phyloP scores from a whole-genome alignment of 192 early-diverging fungal species.

The Coemansia sp. region DNA sequence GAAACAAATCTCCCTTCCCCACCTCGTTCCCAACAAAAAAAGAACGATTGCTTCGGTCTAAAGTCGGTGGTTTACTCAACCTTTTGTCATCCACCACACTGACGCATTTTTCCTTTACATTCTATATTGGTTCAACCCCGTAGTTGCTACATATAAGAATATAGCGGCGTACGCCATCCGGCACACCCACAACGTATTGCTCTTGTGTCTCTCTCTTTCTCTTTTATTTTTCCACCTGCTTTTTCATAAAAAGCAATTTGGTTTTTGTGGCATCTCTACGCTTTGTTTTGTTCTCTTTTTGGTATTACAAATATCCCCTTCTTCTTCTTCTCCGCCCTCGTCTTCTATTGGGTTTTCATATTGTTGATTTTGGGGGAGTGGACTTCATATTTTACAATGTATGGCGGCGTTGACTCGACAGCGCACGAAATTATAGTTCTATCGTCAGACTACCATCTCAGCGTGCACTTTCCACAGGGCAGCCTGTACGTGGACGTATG shows the following conservation, averaged over 20 bases:
- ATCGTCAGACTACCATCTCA: constrained; percentile 44
- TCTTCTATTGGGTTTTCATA: not conserved
- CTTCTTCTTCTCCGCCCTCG: not conserved
- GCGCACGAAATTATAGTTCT: constrained; percentile 54
- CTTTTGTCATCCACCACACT: too few species aligned
- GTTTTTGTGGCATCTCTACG: too few species aligned
- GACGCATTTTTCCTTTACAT: too few species aligned
- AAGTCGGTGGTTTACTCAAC: too few species aligned
- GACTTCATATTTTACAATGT: constrained; percentile 1
- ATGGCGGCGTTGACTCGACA: constrained; percentile 36
- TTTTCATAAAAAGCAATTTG: not conserved
- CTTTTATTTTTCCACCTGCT: not conserved
- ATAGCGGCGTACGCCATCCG: not conserved
- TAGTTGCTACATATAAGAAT: not conserved
- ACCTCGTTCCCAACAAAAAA: too few species aligned
- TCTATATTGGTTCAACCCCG: too few species aligned
- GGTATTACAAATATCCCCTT: not conserved
- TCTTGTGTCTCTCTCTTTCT: not conserved
- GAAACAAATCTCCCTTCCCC: too few species aligned
- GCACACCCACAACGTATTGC: not conserved
- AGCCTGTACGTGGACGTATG: constrained; percentile 52
- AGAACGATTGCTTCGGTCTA: too few species aligned
- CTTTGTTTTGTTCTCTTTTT: not conserved
- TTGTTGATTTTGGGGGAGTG: too few species aligned
- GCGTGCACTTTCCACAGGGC: constrained; percentile 52